phyloP scores from a whole-genome alignment of 2,329 filamentous ascomycete genomes.

The Paraphoma sp. region DNA sequence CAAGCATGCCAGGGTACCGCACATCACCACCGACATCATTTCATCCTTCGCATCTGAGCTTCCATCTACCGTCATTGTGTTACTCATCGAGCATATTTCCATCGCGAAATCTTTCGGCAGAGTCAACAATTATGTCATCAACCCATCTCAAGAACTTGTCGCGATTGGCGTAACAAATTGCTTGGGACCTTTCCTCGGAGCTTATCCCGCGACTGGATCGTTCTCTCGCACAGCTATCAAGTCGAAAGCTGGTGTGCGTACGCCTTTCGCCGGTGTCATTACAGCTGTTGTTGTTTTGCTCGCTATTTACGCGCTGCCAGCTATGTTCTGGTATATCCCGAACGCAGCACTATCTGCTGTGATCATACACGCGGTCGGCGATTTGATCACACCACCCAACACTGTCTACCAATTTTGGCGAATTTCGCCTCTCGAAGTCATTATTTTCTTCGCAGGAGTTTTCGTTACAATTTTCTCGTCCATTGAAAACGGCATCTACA shows the following conservation, averaged over 20 bases:
- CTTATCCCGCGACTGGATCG: conserved; percentile 90
- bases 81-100: conserved; percentile 95
- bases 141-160: conserved; percentile 94
- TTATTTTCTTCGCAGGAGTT: conserved; percentile 94
- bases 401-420: conserved; percentile 95
- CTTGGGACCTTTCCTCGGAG: conserved; percentile 87
- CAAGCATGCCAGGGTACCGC: conserved; percentile 76
- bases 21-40: conserved; percentile 71
- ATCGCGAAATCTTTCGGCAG: conserved; percentile 97
- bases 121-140: conserved; percentile 96
- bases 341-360: conserved; percentile 81
- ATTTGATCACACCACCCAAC: conserved; percentile 90
- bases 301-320: conserved; percentile 86
- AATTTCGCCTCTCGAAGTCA: conserved; percentile 85
- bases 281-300: conserved; percentile 85
- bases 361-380: conserved; percentile 95
- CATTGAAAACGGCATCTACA: conserved; percentile 94
- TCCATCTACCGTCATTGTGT: conserved; percentile 86
- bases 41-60: conserved; percentile 73
- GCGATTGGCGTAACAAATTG: conserved; percentile 92
- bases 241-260: conserved; percentile 93
- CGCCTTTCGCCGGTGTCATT: conserved; percentile 87
- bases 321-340: conserved; percentile 94
- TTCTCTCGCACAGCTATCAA: conserved; percentile 98
- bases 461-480: conserved; percentile 84